Evolutionary conservation across 352 stramenopile genomes (phyloP), one percentile per base, ranked within the genome.

Genomic region (Phytophthora quininea): DNA sequence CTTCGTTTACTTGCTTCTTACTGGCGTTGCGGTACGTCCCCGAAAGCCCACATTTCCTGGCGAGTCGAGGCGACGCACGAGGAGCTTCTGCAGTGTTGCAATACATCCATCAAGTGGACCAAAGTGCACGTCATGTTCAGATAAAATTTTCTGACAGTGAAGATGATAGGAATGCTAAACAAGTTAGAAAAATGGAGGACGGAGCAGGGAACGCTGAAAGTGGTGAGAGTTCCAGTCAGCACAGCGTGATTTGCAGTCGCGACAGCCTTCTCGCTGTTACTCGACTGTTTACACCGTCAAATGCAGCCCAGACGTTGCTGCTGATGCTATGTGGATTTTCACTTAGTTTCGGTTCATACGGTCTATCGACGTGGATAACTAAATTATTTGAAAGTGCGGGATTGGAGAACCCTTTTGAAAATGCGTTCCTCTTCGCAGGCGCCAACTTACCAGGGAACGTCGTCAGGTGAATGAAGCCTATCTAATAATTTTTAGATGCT

Each of bases 311-410:
- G 6, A 93, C 86, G 8, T 50, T 91, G 37, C 32, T 93, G 40
- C 78, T 93, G 33, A 89, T 93, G 80, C 37, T 88, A 30, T 89
- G 77, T 53, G 82, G 79, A 1, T 92, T 81, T 62, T 91, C 79
- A 27, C 72, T 93, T 5, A 92, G 81, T 38, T 97, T 98, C 80
- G 91, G 90, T 31, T 97, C 88, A 9, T 98, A 98, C 65, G 93
- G 93, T 11, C 73, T 98, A 24, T 91, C 90, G 8, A 97, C 92
- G 29, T 98, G 94, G 94, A 98, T 98, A 62, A 97, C 96, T 32
- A 97, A 90, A 57, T 63, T 98, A 0, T 98, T 98, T 76, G 67
- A 93, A 52, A 82, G 73, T 32, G 82, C 97, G 38, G 75, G 96
- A 30, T 73, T 97, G n/a, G 82, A 87, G 61, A 89, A 97, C 38